phyloP scores from a whole-genome alignment of 1,284 basidiomycete genomes.

The Albatrellus sp. region DNA sequence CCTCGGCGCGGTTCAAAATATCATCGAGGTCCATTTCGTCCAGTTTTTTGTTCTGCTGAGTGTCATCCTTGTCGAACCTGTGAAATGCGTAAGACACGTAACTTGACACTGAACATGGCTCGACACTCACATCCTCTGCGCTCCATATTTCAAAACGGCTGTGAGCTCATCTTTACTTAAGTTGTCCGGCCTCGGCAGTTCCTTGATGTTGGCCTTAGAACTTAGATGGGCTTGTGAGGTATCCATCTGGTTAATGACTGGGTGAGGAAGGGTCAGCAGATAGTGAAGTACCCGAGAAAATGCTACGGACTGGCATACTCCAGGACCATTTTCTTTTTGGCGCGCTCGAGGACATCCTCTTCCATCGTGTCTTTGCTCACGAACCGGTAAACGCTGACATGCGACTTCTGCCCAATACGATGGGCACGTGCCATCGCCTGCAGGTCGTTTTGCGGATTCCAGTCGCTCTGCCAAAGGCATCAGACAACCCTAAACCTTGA shows the following conservation, averaged over 20 bases:
- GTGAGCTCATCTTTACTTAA: conserved; percentile 96
- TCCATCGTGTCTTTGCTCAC: conserved; percentile 99
- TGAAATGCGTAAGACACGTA: conserved; percentile 8
- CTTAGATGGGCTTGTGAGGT: conserved; percentile 95
- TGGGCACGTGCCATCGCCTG: conserved; percentile 99
- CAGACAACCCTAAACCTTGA: neutral
- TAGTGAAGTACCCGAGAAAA: conserved; percentile 1
- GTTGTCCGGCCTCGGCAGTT: conserved; percentile 72
- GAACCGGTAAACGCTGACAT: conserved; percentile 96
- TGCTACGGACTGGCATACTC: conserved; percentile 88
- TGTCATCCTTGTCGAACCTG: conserved; percentile 95
- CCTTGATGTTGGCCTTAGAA: conserved; percentile 60
- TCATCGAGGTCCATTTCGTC: conserved; percentile 99
- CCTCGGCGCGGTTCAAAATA: conserved; percentile 93
- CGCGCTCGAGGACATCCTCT: conserved; percentile 95
- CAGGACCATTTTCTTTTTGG: conserved; percentile 99
- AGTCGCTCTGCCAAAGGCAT: conserved; percentile 51
- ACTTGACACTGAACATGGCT: conserved; percentile 8
- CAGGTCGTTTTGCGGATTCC: conserved; percentile 97
- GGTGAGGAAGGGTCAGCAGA: neutral
- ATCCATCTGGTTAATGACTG: conserved; percentile 99
- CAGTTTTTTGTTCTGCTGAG: conserved; percentile 87
- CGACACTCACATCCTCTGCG: conserved; percentile 79
- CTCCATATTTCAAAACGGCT: conserved; percentile 98
- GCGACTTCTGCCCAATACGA: conserved; percentile 94